Evolutionary conservation across 2,329 filamentous ascomycete species (phyloP), one percentile per base, ranked within the genome.

Genomic region (Chalaropsis thielavioides): DNA sequence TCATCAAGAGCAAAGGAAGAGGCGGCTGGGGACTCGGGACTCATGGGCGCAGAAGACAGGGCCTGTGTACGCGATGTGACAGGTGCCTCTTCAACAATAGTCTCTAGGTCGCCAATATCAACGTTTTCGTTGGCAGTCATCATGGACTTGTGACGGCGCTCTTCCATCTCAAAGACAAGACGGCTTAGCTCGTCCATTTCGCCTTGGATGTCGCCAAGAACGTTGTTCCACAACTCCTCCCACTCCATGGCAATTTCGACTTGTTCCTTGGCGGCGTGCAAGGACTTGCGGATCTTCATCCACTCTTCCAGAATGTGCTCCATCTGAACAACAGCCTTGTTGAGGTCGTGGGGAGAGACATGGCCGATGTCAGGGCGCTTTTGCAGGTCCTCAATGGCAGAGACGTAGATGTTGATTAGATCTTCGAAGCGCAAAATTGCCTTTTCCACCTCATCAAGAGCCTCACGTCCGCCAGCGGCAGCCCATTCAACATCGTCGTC

Each of bases 401-500:
- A 82, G 64, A 97, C 89, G 72, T 96, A 99, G 69, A 95, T 89
- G 70, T 92, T 90, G 72, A 97, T 90, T 65, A 99, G 79, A 62
- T 86, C 84, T 72, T 96, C 91, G 71, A 97, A 99, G 61, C 89
- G 86, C 44, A 81, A 78, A 67, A 97, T 92, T 24, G 92, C 84
- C 69, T 78, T 82, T 71, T 88, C 85, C 27, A 88, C 85, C 69
- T 88, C 85, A 62, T 85, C 86, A 43, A 92, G 78, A 1, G 89
- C 89, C 74, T 92, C 89, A 68, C 88, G 81, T 1, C 94, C 94
- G 63, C 90, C 94, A 6, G 84, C 84, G 1, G 92, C 92, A 1
- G 94, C 92, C 94, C 94, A 99, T 74, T 97, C 92, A 17, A 97
- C 91, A 72, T 99, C 94, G 73, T 97, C 94, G 68, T 97, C 92